Percentiles rank a stretch among this genome's conserved stretches.
phyloP scores from a whole-genome alignment of 2,329 filamentous ascomycete species.

The Purpureocillium lavendulum region DNA sequence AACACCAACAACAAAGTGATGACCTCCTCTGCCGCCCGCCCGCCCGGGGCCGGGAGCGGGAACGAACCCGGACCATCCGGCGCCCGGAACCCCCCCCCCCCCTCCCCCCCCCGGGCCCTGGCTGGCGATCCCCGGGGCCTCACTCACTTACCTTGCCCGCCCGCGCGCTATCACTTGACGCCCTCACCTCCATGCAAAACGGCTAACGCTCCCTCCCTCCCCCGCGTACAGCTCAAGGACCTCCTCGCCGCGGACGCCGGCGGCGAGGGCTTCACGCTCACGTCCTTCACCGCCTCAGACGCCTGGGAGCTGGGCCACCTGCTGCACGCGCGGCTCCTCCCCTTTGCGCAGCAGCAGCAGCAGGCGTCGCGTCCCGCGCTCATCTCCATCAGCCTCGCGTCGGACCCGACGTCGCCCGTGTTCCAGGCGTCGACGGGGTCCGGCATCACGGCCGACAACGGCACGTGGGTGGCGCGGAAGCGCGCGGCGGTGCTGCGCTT shows the following conservation, averaged over 20 bases:
- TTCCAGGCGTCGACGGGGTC: slow-evolving; percentile 63
- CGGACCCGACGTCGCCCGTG: slow-evolving; percentile 37
- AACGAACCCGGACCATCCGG: too few relatives aligned
- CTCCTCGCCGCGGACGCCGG: slow-evolving; percentile 17
- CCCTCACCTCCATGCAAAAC: too few relatives aligned
- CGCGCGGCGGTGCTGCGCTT: slow-evolving; percentile 63
- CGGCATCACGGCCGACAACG: slow-evolving; percentile 64
- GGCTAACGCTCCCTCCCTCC: too few relatives aligned
- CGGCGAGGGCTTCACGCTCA: slow-evolving; percentile 34
- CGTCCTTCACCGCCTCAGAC: slow-evolving; percentile 53
- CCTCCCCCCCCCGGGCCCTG: too few relatives aligned
- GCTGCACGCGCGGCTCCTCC: slow-evolving; percentile 53
- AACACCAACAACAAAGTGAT: too few relatives aligned
- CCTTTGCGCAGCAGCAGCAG: slow-evolving; percentile 24
- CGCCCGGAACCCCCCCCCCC: too few relatives aligned
- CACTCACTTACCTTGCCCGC: too few relatives aligned
- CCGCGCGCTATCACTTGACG: too few relatives aligned
- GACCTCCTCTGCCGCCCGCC: too few relatives aligned
- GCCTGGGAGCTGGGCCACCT: slow-evolving; percentile 58
- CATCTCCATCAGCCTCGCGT: slow-evolving; percentile 56
- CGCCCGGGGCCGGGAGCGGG: too few relatives aligned
- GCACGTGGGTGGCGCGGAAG: slow-evolving; percentile 64
- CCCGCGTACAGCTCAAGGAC: slow-evolving; percentile 17
- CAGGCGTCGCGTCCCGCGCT: slow-evolving; percentile 34
- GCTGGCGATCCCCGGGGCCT: too few relatives aligned